Conservation (phyloP, 257 asterid species). For the Knoxia roxburghii region DNA sequence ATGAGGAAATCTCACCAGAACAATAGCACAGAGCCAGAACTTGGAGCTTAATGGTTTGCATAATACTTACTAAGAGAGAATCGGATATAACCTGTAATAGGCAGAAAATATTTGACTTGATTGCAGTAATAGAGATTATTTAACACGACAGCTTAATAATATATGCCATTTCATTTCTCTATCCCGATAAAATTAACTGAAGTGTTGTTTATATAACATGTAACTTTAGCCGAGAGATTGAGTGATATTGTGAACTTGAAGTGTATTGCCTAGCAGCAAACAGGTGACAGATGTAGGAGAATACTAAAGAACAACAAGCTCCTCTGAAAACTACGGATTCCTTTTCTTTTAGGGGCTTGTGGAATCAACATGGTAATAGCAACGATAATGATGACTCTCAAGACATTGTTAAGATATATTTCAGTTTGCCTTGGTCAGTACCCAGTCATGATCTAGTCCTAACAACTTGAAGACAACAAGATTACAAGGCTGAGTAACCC, state of each 20-base stretch:
- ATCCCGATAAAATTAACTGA: not conserved
- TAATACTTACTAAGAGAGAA: conserved; percentile 44
- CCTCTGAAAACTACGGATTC: not conserved
- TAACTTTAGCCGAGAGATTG: not conserved
- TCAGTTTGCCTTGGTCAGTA: not conserved
- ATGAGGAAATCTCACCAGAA: conserved; percentile 67
- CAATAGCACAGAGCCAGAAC: conserved; percentile 69
- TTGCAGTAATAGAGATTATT: not conserved
- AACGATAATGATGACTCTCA: not conserved
- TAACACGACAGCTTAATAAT: no score
- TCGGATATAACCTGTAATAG: conserved; percentile 63
- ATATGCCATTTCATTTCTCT: no score
- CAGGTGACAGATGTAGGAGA: not conserved
- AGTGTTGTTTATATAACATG: not conserved
- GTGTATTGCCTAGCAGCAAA: not conserved
- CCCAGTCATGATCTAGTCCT: not conserved
- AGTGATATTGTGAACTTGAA: not conserved
- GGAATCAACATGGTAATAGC: not conserved
- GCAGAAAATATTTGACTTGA: conserved; percentile 7
- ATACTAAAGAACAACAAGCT: not conserved
- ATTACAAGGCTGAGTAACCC: not conserved
- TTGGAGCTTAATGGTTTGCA: conserved; percentile 47
- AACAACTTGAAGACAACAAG: not conserved
- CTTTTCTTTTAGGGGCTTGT: not conserved
- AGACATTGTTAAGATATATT: not conserved